Base-by-base conservation (phyloP, 2,329 filamentous ascomycete species). In the Chalaropsis thielavioides region DNA sequence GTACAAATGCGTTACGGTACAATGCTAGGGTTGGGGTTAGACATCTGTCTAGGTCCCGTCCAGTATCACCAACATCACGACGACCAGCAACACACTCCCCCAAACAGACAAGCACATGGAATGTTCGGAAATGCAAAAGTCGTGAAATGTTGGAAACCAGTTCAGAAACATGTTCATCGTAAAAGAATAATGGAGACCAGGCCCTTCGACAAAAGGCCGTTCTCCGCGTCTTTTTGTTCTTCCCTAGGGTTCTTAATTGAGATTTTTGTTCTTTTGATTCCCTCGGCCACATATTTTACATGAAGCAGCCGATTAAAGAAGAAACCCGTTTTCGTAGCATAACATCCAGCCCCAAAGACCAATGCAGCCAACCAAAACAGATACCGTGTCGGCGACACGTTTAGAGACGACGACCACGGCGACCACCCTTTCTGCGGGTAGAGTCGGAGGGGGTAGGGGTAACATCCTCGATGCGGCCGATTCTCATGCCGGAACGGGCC, bases 391-490 rank as follows among this genome's bases (percentile, higher is more conserved):
- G 49, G 19, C 51, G 66, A 67, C 59, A 64, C 60, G 69, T 80
- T 89, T 83, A 99, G 81, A 99, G 89, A 96, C 94, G 92, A 83
- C 94, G 94, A 97, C 94, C 94, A 89, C 94, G 92, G 82, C 94
- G 92, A 96, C 94, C 94, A 84, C 94, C 94, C 91, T 99, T 99
- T 84, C 92, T 92, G 82, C 94, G 90, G 76, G 94, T 99, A 79
- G 90, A 96, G 82, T 99, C 94, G 80, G 94, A 99, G 74, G 95
- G 94, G 69, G 94, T 99, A 74, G 94, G 94, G 74, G 95, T 99
- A 71, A 99, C 94, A 79, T 99, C 94, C 88, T 99, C 94, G 75
- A 99, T 99, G 77, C 94, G 89, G 78, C 94, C 94, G 75, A 99
- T 99, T 85, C 92, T 95, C 95, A 99, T 99, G 78, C 94, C 94